Evolutionary conservation across 2,329 filamentous ascomycete genomes (phyloP), one percentile per base, ranked within the genome.

Genomic region (Aspergillus tubingensis): DNA sequence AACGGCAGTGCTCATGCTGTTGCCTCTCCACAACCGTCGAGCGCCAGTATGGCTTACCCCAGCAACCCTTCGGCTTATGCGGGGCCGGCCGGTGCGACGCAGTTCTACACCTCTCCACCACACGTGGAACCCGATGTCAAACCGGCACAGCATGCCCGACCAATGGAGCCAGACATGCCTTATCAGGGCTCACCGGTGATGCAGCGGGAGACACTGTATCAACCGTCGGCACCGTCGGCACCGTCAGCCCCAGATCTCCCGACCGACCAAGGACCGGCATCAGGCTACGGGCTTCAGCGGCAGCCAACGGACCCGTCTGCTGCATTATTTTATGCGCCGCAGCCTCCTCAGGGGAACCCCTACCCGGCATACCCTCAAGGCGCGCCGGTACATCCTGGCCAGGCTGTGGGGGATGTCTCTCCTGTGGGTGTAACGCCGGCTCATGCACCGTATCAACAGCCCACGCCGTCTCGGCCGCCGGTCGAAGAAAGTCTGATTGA

Each of bases 401-500:
- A 64, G n/a, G 66, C 65, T 23, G 57, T 54, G 23, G 60, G 59
- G 21, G 62, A 67, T n/a, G 67, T 66, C 25, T 65, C 67, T 23
- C 64, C 65, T 7, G 57, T 62, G 47, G 57, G 60, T 15, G 58
- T 59, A 15, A 53, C 65, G 48, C 62, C 55, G 27, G 53, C 58
- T n/a, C 62, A 63, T 15, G 56, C 57, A 44, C 67, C 68, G 23
- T 58, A 65, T 36, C 62, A 67, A 59, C 67, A 69, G 49, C 59
- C 69, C 27, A 30, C 64, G 8, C 61, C 65, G 8, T 52, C 69
- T 25, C 67, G 66, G 41, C 68, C 70, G 2, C 63, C 62, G 5
- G 69, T 70, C 11, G 71, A 73, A 48, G 71, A 73, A 59, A 72
- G 70, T 59, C 57, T 73, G 54, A 73, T 73, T 59, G 71, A 73